Evolutionary conservation across 805 yeast species (phyloP).

Genomic region (Teunomyces kruisii): DNA sequence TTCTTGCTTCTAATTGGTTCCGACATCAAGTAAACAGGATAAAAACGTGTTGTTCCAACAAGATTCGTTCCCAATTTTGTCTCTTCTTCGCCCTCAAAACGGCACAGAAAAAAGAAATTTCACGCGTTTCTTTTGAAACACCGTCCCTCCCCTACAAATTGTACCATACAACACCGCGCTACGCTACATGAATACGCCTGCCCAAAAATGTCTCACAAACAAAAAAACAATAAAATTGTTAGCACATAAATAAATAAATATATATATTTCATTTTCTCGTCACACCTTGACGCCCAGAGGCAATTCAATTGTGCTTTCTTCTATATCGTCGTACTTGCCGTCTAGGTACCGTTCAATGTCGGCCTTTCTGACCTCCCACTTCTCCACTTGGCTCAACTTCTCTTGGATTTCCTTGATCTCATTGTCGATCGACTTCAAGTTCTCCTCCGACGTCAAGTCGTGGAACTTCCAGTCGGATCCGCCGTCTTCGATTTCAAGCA

Average conservation of each 20-base stretch:
- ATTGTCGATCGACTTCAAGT: slow-evolving; percentile 65
- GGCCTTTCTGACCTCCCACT: slow-evolving; percentile 58
- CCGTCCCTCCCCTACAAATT: too few species aligned
- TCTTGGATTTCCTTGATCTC: slow-evolving; percentile 69
- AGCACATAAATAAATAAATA: neutral
- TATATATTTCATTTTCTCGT: neutral
- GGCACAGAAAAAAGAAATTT: slow-evolving; percentile 1
- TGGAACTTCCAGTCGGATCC: slow-evolving; percentile 46
- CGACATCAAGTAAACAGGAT: slow-evolving; percentile 50
- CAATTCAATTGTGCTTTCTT: slow-evolving; percentile 8
- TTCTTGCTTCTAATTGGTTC: slow-evolving; percentile 76
- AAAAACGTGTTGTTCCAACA: slow-evolving; percentile 2
- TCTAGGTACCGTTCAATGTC: slow-evolving; percentile 56
- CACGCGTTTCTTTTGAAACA: slow-evolving; percentile 1
- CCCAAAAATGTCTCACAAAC: too few species aligned
- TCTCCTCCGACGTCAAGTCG: slow-evolving; percentile 63
- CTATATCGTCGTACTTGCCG: slow-evolving; percentile 32
- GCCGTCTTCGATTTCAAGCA: slow-evolving; percentile 62
- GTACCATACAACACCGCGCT: too few species aligned
- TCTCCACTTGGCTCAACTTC: slow-evolving; percentile 58
- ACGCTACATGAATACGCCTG: too few species aligned
- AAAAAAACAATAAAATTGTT: too few species aligned
- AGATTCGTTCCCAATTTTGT: neutral
- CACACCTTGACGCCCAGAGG: slow-evolving; percentile 5
- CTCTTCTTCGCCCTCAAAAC: neutral